Evolutionary conservation across 352 stramenopile genomes (phyloP).

Genomic region (Phytophthora ohioensis): DNA sequence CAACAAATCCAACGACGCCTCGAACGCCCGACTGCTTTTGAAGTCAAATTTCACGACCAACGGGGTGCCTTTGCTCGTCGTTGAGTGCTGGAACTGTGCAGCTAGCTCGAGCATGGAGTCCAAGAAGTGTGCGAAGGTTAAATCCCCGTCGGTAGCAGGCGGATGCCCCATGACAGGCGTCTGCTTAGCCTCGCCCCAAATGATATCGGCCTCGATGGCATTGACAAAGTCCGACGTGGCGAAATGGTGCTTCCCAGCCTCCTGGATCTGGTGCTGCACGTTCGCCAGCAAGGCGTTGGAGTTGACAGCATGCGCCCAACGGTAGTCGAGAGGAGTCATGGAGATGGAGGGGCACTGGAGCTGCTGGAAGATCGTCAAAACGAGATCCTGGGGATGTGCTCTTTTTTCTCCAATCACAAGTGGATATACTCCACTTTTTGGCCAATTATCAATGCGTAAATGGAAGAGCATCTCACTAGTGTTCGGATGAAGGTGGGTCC

Average conservation of each 20-base stretch:
- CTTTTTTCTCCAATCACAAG: conserved; percentile 18
- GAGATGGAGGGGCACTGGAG: neutral
- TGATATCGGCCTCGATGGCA: conserved; percentile 77
- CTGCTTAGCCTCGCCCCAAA: conserved; percentile 65
- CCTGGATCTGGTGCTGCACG: conserved; percentile 44
- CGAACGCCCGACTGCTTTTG: conserved; percentile 67
- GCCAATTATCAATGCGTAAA: conserved; percentile 3
- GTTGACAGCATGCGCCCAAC: conserved; percentile 79
- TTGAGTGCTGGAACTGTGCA: conserved; percentile 16
- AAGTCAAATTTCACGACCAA: conserved; percentile 83
- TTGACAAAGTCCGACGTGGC: conserved; percentile 48
- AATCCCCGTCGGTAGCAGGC: conserved; percentile 59
- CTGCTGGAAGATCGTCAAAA: conserved; percentile 35
- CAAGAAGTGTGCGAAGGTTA: conserved; percentile 58
- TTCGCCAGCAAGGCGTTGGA: conserved; percentile 42
- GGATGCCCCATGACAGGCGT: conserved; percentile 73
- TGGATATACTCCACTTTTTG: conserved; percentile 13
- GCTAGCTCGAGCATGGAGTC: conserved; percentile 54
- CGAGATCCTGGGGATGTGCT: conserved; percentile 12
- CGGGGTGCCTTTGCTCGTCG: conserved; percentile 33
- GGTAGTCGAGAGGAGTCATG: conserved; percentile 64
- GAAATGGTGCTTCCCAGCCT: conserved; percentile 29
- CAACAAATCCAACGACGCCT: conserved; percentile 41
- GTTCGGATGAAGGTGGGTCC: conserved; percentile 15
- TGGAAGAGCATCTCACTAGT: conserved; percentile 33